Base-by-base conservation (phyloP, 2,329 filamentous ascomycete species). In the Penicillium crustosum region DNA sequence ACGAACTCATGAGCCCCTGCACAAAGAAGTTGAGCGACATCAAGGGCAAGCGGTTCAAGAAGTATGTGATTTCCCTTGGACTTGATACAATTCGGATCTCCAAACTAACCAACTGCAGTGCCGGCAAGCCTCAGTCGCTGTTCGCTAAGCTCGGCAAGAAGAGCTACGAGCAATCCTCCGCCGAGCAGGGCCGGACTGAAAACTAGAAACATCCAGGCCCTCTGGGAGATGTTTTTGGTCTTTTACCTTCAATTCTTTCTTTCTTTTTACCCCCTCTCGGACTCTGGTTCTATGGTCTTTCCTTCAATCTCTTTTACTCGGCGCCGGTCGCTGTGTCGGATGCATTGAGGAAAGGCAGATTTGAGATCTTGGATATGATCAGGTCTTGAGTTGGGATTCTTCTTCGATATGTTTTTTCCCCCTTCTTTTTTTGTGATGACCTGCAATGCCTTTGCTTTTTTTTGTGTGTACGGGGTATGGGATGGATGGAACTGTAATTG, bases 11-110 rank as follows among this genome's bases (percentile, higher is more conserved):
- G 74, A 80, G 77, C 50, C 79, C 79, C 4, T 79, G 78, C 58
- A 79, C 78, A 29, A 79, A 79, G 72, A 81, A 81, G 53, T 55
- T 81, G 67, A 79, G 75, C 51, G 75, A 80, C 56, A 68, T 81
- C 54, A 81, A 81, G 73, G 76, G 76, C 38, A 80, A 80, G 73
- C 73, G 77, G 27, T 79, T 80, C 56, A 77, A 77, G 66, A 79
- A 77, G 77, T 79, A 70, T 49, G 70, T 66, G 44, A 8, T 13
- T 13, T 31, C 2, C n/a, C 7, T 9, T 17, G 4, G 13, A 4
- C 8, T 36, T n/a, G 1, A 6, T 47, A 23, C 3, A n/a, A 5
- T 2, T 35, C 7, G 15, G 5, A n/a, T 5, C 15, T 12, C 6
- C 31, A 42, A 43, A 23, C 53, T 61, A 62, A 61, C 31, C 5